A percentile compares a stretch with the other conserved stretches of the same genome.
Evolutionary conservation across 805 yeast genomes (phyloP).

Genomic region (Lachancea lanzarotensis): DNA sequence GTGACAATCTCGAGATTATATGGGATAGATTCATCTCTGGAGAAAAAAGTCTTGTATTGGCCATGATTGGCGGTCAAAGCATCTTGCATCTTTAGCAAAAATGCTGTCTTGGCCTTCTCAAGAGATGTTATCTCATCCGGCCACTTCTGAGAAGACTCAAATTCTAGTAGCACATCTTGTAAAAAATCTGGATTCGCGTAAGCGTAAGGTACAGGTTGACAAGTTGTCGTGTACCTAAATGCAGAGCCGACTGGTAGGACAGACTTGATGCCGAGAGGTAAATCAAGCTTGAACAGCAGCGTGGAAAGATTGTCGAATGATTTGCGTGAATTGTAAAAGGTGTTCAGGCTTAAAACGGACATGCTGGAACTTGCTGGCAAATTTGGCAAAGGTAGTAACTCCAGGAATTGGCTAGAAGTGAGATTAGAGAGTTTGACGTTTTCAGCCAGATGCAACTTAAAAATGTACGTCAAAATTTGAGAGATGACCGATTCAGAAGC

Average conservation of each 20-base stretch:
- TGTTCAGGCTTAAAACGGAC: constrained; percentile 38
- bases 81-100: constrained; percentile 63
- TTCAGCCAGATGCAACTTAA: constrained; percentile 56
- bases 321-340: constrained; percentile 39
- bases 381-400: constrained; percentile 52
- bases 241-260: constrained; percentile 69
- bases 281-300: constrained; percentile 42
- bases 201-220: constrained; percentile 80
- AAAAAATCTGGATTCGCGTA: constrained; percentile 68
- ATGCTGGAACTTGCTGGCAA: constrained; percentile 51
- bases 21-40: constrained; percentile 63
- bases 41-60: constrained; percentile 51
- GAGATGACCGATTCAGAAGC: constrained; percentile 55
- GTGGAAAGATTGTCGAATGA: constrained; percentile 58
- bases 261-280: constrained; percentile 69
- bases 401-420: constrained; percentile 42
- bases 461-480: constrained; percentile 56
- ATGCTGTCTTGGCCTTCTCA: constrained; percentile 88
- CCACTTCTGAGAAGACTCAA: constrained; percentile 90
- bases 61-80: constrained; percentile 39
- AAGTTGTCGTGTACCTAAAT: constrained; percentile 66
- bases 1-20: constrained; percentile 52
- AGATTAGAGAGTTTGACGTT: constrained; percentile 24
- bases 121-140: constrained; percentile 84
- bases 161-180: constrained; percentile 75